Evolutionary conservation across 2,329 filamentous ascomycete species (phyloP).

Genomic region (Paraphoma sp.): DNA sequence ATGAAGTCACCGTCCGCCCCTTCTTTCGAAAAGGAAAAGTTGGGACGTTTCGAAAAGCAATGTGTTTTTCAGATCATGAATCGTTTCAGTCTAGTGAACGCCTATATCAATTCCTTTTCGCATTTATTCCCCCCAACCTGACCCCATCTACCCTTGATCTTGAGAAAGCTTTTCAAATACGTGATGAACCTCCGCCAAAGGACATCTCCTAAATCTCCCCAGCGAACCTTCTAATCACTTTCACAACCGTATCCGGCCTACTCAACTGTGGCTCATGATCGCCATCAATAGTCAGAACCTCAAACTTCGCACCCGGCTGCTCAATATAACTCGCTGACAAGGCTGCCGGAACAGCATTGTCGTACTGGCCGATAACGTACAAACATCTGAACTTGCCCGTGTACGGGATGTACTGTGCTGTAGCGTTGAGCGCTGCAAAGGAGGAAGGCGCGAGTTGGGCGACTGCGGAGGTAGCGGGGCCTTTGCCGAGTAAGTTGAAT

Average conservation of each 20-base stretch:
- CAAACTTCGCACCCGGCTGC: slow-evolving; percentile 23
- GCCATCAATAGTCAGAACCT: slow-evolving; percentile 17
- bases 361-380: slow-evolving; percentile 27
- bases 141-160: too few relatives aligned
- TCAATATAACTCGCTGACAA: slow-evolving; percentile 22
- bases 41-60: too few relatives aligned
- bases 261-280: slow-evolving; percentile 36
- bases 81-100: too few relatives aligned
- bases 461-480: slow-evolving; percentile 11
- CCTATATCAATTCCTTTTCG: too few relatives aligned
- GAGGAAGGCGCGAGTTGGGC: slow-evolving; percentile 20
- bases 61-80: too few relatives aligned
- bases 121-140: too few relatives aligned
- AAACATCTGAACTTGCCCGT: slow-evolving; percentile 27
- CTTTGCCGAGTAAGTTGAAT: slow-evolving; percentile 27
- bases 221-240: slow-evolving; percentile 19
- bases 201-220: not conserved
- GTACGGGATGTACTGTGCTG: slow-evolving; percentile 31
- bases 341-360: slow-evolving; percentile 23
- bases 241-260: slow-evolving; percentile 23
- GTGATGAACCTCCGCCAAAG: too few relatives aligned
- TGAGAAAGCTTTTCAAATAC: too few relatives aligned
- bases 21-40: too few relatives aligned
- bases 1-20: too few relatives aligned
- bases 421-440: slow-evolving; percentile 29